Evolutionary conservation across 129 eudicot species (phyloP).

Genomic region (Cynara cardunculus): DNA sequence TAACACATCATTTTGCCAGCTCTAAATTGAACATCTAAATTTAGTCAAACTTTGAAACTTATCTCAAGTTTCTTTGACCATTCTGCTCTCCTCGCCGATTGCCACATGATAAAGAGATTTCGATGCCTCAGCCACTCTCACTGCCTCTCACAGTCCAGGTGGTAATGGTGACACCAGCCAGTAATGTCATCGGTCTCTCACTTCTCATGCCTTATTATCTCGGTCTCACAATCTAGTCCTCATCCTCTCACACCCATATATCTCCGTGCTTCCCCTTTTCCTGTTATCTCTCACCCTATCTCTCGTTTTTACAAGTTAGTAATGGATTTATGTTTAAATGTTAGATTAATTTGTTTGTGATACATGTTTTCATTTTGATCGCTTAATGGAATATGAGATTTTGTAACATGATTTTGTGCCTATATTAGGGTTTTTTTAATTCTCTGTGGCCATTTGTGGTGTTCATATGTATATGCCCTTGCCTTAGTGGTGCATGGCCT

Average conservation of each 20-base stretch:
- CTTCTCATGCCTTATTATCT: not conserved
- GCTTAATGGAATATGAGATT: not conserved
- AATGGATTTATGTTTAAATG: too few relatives aligned
- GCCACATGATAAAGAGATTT: too few relatives aligned
- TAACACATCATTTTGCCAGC: too few relatives aligned
- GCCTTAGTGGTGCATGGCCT: too few relatives aligned
- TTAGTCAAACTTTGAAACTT: too few relatives aligned
- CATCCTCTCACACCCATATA: not conserved
- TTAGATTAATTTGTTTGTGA: not conserved
- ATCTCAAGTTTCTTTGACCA: too few relatives aligned
- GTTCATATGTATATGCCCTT: not conserved
- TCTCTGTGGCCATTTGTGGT: not conserved
- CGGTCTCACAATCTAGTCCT: not conserved
- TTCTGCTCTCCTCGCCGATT: too few relatives aligned
- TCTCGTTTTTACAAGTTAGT: not conserved
- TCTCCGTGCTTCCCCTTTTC: not conserved
- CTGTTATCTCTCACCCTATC: not conserved
- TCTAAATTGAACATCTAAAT: too few relatives aligned
- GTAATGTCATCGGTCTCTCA: not conserved
- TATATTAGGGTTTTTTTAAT: not conserved
- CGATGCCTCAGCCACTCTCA: not conserved
- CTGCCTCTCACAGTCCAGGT: not conserved
- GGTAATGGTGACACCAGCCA: not conserved
- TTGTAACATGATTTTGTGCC: not conserved
- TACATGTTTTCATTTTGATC: not conserved